Evolutionary conservation across 768 basidiomycete genomes (phyloP).

Genomic region (Hygrophoropsis aurantiaca): DNA sequence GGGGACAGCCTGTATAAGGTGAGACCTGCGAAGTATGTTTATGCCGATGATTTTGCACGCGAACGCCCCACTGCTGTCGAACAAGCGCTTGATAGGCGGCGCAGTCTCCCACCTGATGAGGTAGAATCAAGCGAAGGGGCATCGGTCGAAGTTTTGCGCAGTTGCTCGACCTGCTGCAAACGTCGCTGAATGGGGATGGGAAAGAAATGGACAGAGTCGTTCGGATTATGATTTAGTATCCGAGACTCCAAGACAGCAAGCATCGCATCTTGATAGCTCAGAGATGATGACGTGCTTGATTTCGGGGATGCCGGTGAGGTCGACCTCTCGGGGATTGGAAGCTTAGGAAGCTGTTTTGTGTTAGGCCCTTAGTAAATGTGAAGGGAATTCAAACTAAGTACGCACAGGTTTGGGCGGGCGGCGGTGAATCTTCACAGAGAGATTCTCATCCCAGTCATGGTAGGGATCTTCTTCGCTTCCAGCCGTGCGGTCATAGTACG

Average conservation of each 20-base stretch:
- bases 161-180: conserved; percentile 1
- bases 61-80: too few relatives aligned
- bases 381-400: too few relatives aligned
- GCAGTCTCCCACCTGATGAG: too few relatives aligned
- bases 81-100: too few relatives aligned
- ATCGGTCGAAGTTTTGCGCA: background rate
- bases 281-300: background rate
- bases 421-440: conserved; percentile 22
- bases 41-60: too few relatives aligned
- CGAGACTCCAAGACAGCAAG: conserved; percentile 31
- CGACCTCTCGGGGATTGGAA: conserved; percentile 7
- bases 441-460: conserved; percentile 35
- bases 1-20: too few relatives aligned
- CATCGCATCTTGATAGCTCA: conserved; percentile 29
- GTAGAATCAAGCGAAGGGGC: conserved; percentile 3
- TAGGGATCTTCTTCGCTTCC: conserved; percentile 35
- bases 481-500: conserved; percentile 29
- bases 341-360: conserved; percentile 27
- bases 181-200: conserved; percentile 32
- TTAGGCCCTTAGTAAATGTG: conserved; percentile 16
- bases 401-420: conserved; percentile 19
- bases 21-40: too few relatives aligned
- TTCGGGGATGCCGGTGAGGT: conserved; percentile 9
- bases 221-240: conserved; percentile 24
- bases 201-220: conserved; percentile 33